Base-by-base conservation (phyloP, 2,329 filamentous ascomycete genomes). In the Leptodontidium sp. region DNA sequence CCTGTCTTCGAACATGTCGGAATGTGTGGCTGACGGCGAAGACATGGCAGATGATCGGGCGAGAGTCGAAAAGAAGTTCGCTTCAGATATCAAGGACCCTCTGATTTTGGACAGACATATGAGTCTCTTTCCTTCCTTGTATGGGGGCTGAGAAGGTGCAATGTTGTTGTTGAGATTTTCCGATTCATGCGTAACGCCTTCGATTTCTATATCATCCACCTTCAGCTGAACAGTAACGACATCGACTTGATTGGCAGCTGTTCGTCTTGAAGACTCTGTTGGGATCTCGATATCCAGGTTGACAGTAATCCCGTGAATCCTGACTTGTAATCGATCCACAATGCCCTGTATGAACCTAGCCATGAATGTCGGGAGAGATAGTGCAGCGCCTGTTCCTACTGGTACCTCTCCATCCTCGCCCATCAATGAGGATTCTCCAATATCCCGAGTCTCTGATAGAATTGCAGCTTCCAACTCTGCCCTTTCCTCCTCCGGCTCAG, bases 291-390 rank as follows among this genome's bases (percentile, higher is more conserved):
- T 81, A 72, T 93, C 89, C 21, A 94, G 80, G 74, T 90, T 87
- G 71, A 94, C 85, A 12, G 84, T 85, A 66, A 95, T 85, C 32
- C 88, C 85, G 62, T 85, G 86, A 68, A 95, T 88, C 61, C 83
- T 84, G 32, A 95, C 81, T 76, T 92, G 87, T 66, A 90, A 84
- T 57, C 92, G 86, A 79, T 96, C 91, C 32, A 91, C 82, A 61
- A 94, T 88, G 38, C 91, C 91, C 72, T 93, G 90, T 6, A 95
- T 79, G 72, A 93, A 93, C 72, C 87, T 87, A 52, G 90, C 87
- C 58, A 96, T 81, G 71, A 94, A 93, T 0, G 82, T 83, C 6
- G 92, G 92, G 4, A 95, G 81, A 1, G 89, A 89, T 40, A 94
- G 81, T 0, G 88, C 81, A 72, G 91, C 87, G 1, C 92, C 92